A percentile compares a stretch with the other conserved stretches of the same genome.
Conservation (phyloP, 345 rosid genomes). For the Rhizophora apiculata region DNA sequence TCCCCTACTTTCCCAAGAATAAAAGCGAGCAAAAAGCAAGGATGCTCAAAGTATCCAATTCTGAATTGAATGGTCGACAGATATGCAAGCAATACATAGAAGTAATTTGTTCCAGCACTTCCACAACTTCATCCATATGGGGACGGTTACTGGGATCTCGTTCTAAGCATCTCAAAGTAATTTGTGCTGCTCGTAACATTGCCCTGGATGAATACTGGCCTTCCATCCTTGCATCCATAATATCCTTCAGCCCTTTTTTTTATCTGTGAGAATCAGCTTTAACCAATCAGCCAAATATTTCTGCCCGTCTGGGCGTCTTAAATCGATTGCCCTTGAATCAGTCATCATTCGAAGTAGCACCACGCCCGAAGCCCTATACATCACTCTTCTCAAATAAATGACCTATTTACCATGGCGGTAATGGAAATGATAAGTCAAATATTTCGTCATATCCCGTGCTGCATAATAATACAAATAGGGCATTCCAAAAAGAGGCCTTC, state of each 20-base stretch:
- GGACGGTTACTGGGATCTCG: constrained; percentile 47
- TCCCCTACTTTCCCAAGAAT: too few relatives aligned
- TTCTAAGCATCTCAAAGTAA: constrained; percentile 41
- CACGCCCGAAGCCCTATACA: constrained; percentile 60
- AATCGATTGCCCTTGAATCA: constrained; percentile 46
- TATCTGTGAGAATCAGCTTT: constrained; percentile 35
- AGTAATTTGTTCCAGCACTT: constrained; percentile 43
- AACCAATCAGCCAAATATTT: constrained; percentile 54
- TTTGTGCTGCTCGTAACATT: constrained; percentile 41
- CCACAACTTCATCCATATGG: constrained; percentile 50
- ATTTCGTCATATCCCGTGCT: too few relatives aligned
- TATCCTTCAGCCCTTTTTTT: constrained; percentile 32
- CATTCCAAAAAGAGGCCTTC: too few relatives aligned
- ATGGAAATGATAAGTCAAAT: too few relatives aligned
- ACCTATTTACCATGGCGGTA: constrained; percentile 22
- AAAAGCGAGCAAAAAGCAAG: too few relatives aligned
- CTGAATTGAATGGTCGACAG: too few relatives aligned
- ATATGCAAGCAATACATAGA: too few relatives aligned
- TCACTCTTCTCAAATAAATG: constrained; percentile 65
- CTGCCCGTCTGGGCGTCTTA: constrained; percentile 32
- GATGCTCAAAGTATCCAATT: too few relatives aligned
- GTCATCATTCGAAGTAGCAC: constrained; percentile 57
- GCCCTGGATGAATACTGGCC: constrained; percentile 52
- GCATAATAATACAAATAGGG: too few relatives aligned
- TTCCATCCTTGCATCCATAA: constrained; percentile 45